A percentile compares a stretch with the other conserved stretches of the same genome.
Evolutionary conservation across 192 early-diverging fungal species (phyloP).

Genomic region (Coemansia sp.): DNA sequence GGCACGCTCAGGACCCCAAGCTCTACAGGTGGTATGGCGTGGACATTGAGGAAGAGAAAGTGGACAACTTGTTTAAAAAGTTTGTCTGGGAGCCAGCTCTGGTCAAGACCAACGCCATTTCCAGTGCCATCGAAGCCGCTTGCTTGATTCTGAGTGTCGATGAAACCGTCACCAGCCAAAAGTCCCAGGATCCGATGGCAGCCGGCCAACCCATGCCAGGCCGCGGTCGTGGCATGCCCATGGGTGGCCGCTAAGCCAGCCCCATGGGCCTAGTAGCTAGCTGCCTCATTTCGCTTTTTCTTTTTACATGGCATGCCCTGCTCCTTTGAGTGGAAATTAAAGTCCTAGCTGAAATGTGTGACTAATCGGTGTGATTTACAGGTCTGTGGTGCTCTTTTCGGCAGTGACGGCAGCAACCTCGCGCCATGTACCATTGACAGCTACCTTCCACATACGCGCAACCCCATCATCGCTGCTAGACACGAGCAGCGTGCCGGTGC

Average conservation of each 20-base stretch:
- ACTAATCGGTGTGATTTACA: not conserved
- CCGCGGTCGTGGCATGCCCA: constrained; percentile 61
- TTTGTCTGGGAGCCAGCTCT: constrained; percentile 99
- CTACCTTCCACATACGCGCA: constrained; percentile 47
- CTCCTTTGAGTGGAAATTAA: not conserved
- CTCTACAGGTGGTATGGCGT: constrained; percentile 88
- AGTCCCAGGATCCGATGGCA: constrained; percentile 68
- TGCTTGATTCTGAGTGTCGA: constrained; percentile 95
- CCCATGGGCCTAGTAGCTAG: no score
- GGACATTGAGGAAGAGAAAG: constrained; percentile 83
- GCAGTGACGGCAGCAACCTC: constrained; percentile 36
- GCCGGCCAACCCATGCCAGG: constrained; percentile 57
- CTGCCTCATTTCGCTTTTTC: not conserved
- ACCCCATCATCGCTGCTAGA: constrained; percentile 51
- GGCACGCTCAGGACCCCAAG: constrained; percentile 63
- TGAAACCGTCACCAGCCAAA: constrained; percentile 94
- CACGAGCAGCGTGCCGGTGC: constrained; percentile 46
- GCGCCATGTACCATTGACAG: constrained; percentile 45
- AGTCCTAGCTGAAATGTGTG: not conserved
- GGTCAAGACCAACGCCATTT: constrained; percentile 95
- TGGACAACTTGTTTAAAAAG: constrained; percentile 84
- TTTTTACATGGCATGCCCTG: not conserved
- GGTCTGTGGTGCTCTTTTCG: constrained; percentile 30
- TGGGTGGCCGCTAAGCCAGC: constrained; percentile 14
- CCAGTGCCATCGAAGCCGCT: constrained; percentile 92